Base-by-base conservation (phyloP, 345 rosid genomes). In the Zanthoxylum bungeanum region DNA sequence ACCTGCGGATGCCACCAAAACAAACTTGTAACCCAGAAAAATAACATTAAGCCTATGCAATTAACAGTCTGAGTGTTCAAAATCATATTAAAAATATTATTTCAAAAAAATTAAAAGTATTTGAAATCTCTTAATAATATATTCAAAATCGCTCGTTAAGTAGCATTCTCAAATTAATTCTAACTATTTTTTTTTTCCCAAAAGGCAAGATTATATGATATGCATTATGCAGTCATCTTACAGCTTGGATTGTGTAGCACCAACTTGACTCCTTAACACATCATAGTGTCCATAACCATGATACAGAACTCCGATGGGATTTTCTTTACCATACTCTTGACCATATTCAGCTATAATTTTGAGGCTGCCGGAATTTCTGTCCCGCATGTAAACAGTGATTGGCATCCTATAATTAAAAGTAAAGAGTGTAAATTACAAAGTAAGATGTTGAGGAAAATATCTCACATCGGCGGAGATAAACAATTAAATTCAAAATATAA, bases 201-300 rank as follows among this genome's bases (percentile, higher is more conserved):
- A 16, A n/a, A 24, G 22, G 14, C 14, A 42, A 10, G 73, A 24
- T 40, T 30, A 17, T 10, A 42, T 44, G 5, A 28, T n/a, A 56
- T 30, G 71, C 39, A 27, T 24, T 31, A n/a, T n/a, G n/a, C 30
- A 69, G 68, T 25, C 46, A 73, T 62, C 85, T 84, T 81, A 85
- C 87, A 25, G 74, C 69, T 74, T 82, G 50, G 84, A 69, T 69
- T 70, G 69, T 7, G 77, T 30, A 27, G 42, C 64, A 57, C 39
- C 57, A 8, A 44, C 56, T 46, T 78, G 74, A 70, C 61, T 66
- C 66, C 61, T 75, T 81, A 85, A 73, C 25, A 80, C 85, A 71
- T 87, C 94, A 50, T 85, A 87, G 70, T 89, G 91, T 59, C 94
- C 91, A 58, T 82, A 80, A 4, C 89, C 88, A 67, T 83, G 75